These are phyloP conservation scores for Lodderomyces metapsilosis DNA, from an alignment of 1,139 yeast genomes.

Conservation along the genomic window DNA sequence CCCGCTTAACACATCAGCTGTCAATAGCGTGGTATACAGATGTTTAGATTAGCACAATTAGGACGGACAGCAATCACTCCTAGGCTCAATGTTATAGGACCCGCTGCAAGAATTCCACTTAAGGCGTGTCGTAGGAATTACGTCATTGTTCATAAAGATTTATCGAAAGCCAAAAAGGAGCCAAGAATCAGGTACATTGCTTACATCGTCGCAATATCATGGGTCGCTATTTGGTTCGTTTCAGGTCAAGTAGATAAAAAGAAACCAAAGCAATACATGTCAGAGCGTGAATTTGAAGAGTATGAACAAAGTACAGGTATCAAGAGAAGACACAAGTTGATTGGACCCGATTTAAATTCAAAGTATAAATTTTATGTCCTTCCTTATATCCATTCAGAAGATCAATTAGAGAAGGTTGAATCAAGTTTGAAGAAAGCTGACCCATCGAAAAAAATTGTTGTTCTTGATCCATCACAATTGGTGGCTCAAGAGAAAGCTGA, in stretches of 20 bases:
- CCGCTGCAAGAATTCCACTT: slow-evolving; percentile 2
- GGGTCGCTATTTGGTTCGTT: slow-evolving; percentile 52
- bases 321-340: slow-evolving; percentile 51
- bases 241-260: slow-evolving; percentile 54
- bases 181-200: slow-evolving; percentile 52
- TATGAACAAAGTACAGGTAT: slow-evolving; percentile 51
- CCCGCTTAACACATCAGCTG: background rate
- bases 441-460: slow-evolving; percentile 36
- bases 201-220: slow-evolving; percentile 49
- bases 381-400: slow-evolving; percentile 36
- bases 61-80: background rate
- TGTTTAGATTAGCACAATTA: slow-evolving; percentile 2
- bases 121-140: slow-evolving; percentile 8
- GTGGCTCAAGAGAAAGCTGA: slow-evolving; percentile 43
- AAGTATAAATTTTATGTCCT: slow-evolving; percentile 42
- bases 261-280: slow-evolving; percentile 44
- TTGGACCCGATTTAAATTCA: slow-evolving; percentile 27
- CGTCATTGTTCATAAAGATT: slow-evolving; percentile 10
- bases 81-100: background rate
- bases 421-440: slow-evolving; percentile 17
- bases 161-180: slow-evolving; percentile 12
- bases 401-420: slow-evolving; percentile 20
- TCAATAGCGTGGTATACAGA: slow-evolving; percentile 7
- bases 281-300: slow-evolving; percentile 60
- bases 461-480: slow-evolving; percentile 47